Evolutionary conservation across 345 rosid genomes (phyloP).

Genomic region (Hypericum perforatum): DNA sequence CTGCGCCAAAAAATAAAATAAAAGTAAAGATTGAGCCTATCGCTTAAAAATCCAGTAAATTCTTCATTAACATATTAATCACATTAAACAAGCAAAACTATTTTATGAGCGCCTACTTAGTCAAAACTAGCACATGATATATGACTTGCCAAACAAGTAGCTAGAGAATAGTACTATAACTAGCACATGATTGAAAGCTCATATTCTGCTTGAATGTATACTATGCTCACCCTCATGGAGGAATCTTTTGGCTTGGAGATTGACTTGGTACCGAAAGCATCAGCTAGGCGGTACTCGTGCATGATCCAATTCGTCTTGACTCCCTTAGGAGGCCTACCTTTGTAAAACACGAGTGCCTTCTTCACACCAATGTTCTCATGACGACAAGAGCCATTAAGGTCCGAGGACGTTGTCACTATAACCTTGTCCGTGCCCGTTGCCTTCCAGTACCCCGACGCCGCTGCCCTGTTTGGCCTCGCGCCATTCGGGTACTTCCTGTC

Average conservation of each 20-base stretch:
- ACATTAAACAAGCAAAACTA: too few relatives aligned
- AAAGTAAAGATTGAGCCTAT: not conserved
- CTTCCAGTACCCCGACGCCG: conserved; percentile 96
- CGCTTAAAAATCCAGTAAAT: too few relatives aligned
- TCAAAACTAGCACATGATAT: too few relatives aligned
- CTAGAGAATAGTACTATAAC: too few relatives aligned
- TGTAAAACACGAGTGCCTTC: conserved; percentile 92
- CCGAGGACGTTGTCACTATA: conserved; percentile 34
- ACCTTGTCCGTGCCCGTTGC: conserved; percentile 92
- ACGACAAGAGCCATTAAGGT: conserved; percentile 4
- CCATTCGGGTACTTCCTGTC: conserved; percentile 97
- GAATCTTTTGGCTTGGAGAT: conserved; percentile 44
- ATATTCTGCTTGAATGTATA: too few relatives aligned
- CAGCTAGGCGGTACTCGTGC: conserved; percentile 89
- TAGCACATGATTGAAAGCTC: too few relatives aligned
- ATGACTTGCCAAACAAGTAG: too few relatives aligned
- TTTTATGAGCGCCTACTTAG: too few relatives aligned
- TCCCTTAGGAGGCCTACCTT: conserved; percentile 93
- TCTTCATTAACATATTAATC: too few relatives aligned
- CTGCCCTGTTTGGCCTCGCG: conserved; percentile 93
- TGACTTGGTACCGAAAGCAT: conserved; percentile 24
- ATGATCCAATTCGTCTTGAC: conserved; percentile 93
- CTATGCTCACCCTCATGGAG: conserved; percentile 75
- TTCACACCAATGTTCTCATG: conserved; percentile 72
- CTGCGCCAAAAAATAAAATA: conserved; percentile 31